Percentiles rank a stretch among this genome's conserved stretches.
Conservation (phyloP, 768 basidiomycete genomes). For the Gelatoporia subvermispora region DNA sequence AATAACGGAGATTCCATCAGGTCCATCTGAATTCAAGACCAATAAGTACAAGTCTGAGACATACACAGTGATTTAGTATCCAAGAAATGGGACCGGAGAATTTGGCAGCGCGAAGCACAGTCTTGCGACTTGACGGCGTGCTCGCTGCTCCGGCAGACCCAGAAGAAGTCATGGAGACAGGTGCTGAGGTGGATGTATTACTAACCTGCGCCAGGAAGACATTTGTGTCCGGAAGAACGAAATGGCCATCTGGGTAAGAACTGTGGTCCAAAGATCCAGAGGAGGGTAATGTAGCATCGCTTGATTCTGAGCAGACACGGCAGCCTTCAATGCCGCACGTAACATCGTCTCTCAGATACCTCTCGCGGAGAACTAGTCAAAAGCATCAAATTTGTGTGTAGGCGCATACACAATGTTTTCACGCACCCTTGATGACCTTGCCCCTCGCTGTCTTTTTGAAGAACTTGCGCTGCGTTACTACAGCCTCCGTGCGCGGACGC, state of each 20-base stretch:
- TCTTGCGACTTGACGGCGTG: no score
- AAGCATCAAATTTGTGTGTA: no score
- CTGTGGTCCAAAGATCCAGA: constrained; percentile 56
- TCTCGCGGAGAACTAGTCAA: constrained; percentile 70
- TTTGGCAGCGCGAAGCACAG: no score
- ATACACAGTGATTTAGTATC: background rate
- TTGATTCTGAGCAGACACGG: constrained; percentile 45
- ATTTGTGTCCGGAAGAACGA: constrained; percentile 91
- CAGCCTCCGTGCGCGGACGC: constrained; percentile 64
- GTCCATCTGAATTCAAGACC: constrained; percentile 68
- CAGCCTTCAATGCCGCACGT: constrained; percentile 79
- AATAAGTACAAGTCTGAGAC: constrained; percentile 6
- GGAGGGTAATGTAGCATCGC: constrained; percentile 48
- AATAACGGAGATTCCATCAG: constrained; percentile 78
- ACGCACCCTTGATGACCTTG: constrained; percentile 86
- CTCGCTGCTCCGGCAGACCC: no score
- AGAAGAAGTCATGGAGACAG: no score
- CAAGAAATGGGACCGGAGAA: background rate
- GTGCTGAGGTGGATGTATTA: background rate
- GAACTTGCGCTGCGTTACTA: constrained; percentile 82
- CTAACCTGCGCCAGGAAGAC: constrained; percentile 84
- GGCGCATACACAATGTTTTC: background rate
- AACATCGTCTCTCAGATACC: constrained; percentile 91
- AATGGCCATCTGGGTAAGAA: constrained; percentile 64
- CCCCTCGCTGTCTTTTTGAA: constrained; percentile 94